Conservation (phyloP, 352 stramenopile species). For the Phytophthora hybrid region DNA sequence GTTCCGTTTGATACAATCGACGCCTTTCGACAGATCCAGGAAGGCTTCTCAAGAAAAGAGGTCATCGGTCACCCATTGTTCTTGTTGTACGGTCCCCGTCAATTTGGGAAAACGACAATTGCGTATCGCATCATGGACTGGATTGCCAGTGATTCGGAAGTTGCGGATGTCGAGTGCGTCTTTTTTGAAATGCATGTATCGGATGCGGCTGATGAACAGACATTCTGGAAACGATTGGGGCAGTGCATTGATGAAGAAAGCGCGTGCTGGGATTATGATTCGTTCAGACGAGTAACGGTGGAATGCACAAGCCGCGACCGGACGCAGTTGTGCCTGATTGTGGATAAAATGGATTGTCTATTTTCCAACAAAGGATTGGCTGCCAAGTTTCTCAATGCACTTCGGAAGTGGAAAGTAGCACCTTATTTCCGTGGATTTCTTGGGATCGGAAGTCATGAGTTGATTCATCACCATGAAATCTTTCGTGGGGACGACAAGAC, state of each 20-base stretch:
- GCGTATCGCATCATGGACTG: constrained; percentile 20
- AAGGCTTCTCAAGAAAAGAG: constrained; percentile 3
- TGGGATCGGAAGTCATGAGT: constrained; percentile 34
- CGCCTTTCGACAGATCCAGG: constrained; percentile 6
- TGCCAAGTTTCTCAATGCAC: constrained; percentile 15
- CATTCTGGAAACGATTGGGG: not conserved
- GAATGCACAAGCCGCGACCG: not conserved
- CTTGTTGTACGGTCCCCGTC: constrained; percentile 27
- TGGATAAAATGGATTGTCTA: constrained; percentile 32
- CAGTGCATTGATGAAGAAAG: not conserved
- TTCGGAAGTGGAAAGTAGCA: constrained; percentile 27
- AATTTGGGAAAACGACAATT: constrained; percentile 19
- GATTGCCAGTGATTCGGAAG: constrained; percentile 1
- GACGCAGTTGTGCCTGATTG: constrained; percentile 20
- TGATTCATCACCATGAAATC: constrained; percentile 15
- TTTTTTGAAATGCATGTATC: not conserved
- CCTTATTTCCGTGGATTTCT: constrained; percentile 35
- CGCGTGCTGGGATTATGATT: not conserved
- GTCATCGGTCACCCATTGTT: not conserved
- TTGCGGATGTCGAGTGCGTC: not conserved
- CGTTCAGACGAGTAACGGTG: not conserved
- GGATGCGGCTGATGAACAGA: not conserved
- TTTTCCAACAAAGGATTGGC: constrained; percentile 30
- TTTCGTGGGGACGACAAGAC: constrained; percentile 3
- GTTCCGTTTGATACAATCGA: constrained; percentile 4